A percentile compares a stretch with the other conserved stretches of the same genome.
Conservation (phyloP, 75 land plant species). For the Sequoiadendron giganteum region DNA sequence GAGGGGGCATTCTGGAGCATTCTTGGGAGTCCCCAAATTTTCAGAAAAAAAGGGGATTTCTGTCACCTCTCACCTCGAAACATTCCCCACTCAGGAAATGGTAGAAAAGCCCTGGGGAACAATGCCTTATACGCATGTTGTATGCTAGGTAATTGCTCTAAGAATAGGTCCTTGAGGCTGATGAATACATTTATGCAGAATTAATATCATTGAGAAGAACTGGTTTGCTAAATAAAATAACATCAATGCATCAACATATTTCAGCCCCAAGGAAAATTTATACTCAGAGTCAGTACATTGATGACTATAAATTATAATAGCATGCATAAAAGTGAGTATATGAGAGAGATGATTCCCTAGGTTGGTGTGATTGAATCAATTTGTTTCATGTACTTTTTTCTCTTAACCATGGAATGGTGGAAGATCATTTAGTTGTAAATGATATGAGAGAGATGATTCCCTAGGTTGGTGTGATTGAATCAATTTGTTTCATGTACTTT, state of each 20-base stretch:
- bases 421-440: no score
- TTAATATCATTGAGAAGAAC: background rate
- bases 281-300: background rate
- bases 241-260: background rate
- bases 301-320: background rate
- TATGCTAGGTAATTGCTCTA: background rate
- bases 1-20: no score
- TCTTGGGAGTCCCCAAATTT: no score
- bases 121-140: background rate
- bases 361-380: background rate
- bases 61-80: no score
- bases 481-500: no score
- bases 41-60: no score
- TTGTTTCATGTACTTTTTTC: no score
- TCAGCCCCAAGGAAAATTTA: background rate
- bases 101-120: no score
- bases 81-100: no score
- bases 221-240: background rate
- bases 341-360: background rate
- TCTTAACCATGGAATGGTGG: no score
- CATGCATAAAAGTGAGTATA: background rate
- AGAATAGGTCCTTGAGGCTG: background rate
- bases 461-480: background rate
- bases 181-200: background rate
- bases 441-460: background rate